Base-by-base conservation (phyloP, 345 rosid genomes). In the Bruguiera sexangula region DNA sequence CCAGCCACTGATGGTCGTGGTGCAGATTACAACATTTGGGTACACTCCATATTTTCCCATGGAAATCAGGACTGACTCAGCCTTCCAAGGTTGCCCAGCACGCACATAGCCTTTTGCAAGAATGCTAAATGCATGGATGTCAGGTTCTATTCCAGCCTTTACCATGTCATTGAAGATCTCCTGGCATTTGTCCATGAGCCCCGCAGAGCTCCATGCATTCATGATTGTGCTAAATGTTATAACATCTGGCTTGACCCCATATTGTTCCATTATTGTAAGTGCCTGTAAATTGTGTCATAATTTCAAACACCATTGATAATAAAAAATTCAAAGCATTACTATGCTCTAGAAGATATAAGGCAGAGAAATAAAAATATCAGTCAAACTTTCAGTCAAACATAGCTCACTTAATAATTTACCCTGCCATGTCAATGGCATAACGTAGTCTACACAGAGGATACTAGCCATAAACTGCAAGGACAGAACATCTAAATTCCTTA, bases 121-220 rank as follows among this genome's bases (percentile, higher is more conserved):
- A 74, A 91, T 93, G 82, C 96, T 83, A 63, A 82, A 91, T 21
- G 85, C 89, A 68, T 85, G 97, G 48, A 73, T 76, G 32, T 93
- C 96, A 0, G 96, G 98, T 37, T 87, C 90, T 80, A 87, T 89
- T 60, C 89, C 87, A 19, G 86, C 85, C 80, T 82, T 84, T 62
- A 80, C 77, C 98, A 87, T 89, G 75, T 93, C 97, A 48, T 81
- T 66, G 24, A 86, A 93, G 62, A 93, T 90, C 71, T 93, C 94
- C 73, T 80, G 83, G 73, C 97, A 93, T 74, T 88, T 89, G 46
- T 85, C 84, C 98, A 91, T 91, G 58, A 83, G 79, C 74, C 97
- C 98, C 9, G 87, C 78, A 4, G 95, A 86, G 80, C 95, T 89
- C 93, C 98, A 91, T 2, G 88, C 92, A 71, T 94, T 86, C 96